phyloP scores from a whole-genome alignment of 2,329 filamentous ascomycete species.

The Aphanocladium album region DNA sequence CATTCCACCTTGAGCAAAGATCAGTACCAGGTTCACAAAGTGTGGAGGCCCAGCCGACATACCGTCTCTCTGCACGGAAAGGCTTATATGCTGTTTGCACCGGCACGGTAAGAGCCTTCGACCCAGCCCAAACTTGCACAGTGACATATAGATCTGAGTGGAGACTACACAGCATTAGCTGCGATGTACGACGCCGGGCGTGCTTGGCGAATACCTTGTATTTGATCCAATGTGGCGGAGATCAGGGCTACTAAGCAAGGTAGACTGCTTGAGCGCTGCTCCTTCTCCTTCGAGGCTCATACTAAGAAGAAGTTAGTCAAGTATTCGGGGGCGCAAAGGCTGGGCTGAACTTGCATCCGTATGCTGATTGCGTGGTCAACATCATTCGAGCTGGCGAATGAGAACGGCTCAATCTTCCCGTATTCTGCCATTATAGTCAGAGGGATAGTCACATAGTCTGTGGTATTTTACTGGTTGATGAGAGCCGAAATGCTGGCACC shows the following conservation, averaged over 20 bases:
- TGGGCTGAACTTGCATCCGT: slow-evolving; percentile 49
- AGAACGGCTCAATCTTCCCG: slow-evolving; percentile 82
- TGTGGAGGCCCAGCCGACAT: slow-evolving; percentile 11
- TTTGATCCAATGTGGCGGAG: slow-evolving; percentile 86
- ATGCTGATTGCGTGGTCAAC: slow-evolving; percentile 68
- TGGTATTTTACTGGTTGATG: background rate
- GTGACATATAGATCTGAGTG: slow-evolving; percentile 90
- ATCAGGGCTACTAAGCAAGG: slow-evolving; percentile 70
- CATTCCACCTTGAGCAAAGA: slow-evolving; percentile 69
- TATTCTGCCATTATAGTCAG: slow-evolving; percentile 30
- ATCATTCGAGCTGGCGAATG: slow-evolving; percentile 85
- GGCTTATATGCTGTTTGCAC: slow-evolving; percentile 90
- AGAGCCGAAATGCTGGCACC: background rate
- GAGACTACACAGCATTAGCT: slow-evolving; percentile 43
- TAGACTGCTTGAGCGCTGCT: slow-evolving; percentile 49
- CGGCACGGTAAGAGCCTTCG: slow-evolving; percentile 87
- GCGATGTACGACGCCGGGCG: slow-evolving; percentile 10
- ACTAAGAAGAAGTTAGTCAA: slow-evolving; percentile 23
- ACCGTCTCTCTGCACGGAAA: slow-evolving; percentile 71
- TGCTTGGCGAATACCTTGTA: slow-evolving; percentile 49
- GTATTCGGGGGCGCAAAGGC: background rate
- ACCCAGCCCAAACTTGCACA: slow-evolving; percentile 90
- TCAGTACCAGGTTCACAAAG: background rate
- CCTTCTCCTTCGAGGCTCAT: slow-evolving; percentile 45
- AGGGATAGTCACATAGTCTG: background rate